Base-by-base conservation (phyloP, 805 yeast genomes). In the Pichia cabralensis region DNA sequence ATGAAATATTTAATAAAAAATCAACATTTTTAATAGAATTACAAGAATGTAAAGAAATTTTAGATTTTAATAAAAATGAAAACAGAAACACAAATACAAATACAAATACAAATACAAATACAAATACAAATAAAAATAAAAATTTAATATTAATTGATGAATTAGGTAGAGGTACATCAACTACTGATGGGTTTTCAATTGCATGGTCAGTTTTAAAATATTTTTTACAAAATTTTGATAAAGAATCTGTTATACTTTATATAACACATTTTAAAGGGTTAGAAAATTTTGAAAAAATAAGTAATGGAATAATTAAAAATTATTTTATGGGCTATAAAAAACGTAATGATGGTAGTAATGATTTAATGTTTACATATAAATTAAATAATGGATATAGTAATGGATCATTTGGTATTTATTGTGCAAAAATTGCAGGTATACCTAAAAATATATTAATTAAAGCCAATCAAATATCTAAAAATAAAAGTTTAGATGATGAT, bases 11-110 rank as follows among this genome's bases (percentile, higher is more conserved):
- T 32, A 63, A 64, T 16, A 89, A 92, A 2, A 74, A 81, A 46
- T 82, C 94, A 0, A 86, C 95, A 0, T 86, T 88, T 50, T 77
- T 77, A 76, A 76, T 77, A 12, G 94, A 81, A 50, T 66, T 81
- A 65, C 58, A 62, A 24, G 88, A 82, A 45, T 76, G 85, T 46
- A 61, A 69, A 24, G 61, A 66, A 21, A 80, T 81, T 16, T 50
- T 81, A 33, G 48, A 60, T 6, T 45, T 57, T 4, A 71, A 80
- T 30, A 67, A 74, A 3, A 26, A 32, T 7, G n/a, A n/a, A n/a
- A n/a, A n/a, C n/a, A n/a, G n/a, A n/a, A 34, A 32, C 8, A 12
- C n/a, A 8, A 13, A 15, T n/a, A 24, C n/a, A 6, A 29, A 26
- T 10, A 12, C 15, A 11, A 47, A 60, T 3, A 62, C 64, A 18